A percentile compares a stretch with the other conserved stretches of the same genome.
phyloP scores from a whole-genome alignment of 2,329 filamentous ascomycete species.

The Ophiobolus disseminans region DNA sequence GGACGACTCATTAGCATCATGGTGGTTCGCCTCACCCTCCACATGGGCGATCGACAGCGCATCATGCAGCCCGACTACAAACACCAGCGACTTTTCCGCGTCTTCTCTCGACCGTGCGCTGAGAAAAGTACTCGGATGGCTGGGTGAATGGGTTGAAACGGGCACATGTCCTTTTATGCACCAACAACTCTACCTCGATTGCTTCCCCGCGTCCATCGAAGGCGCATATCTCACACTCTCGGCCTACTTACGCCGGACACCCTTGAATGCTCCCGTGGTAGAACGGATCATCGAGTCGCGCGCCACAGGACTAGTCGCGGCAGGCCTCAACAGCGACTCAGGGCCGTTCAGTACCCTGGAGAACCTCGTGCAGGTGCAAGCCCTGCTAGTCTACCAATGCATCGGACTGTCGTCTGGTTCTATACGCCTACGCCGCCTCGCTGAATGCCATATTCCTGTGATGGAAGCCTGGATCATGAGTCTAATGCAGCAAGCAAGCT shows the following conservation, averaged over 20 bases:
- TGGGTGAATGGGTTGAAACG: constrained; percentile 1
- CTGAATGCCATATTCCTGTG: constrained; percentile 1
- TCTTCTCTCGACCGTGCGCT: constrained; percentile 3
- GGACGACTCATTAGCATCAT: not conserved
- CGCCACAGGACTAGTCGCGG: not conserved
- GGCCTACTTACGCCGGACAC: not conserved
- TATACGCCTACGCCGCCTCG: not conserved
- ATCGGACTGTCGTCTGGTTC: constrained; percentile 1
- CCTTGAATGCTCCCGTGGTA: not conserved
- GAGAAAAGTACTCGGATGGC: not conserved
- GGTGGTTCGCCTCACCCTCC: constrained; percentile 3
- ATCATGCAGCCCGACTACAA: not conserved
- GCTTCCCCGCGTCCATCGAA: constrained; percentile 1
- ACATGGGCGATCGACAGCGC: constrained; percentile 1
- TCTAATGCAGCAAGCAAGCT: not conserved
- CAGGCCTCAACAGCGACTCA: not conserved
- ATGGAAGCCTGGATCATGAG: constrained; percentile 1
- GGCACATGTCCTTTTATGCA: constrained; percentile 5
- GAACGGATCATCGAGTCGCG: constrained; percentile 2
- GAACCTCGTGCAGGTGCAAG: constrained; percentile 1
- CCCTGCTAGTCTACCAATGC: constrained; percentile 4
- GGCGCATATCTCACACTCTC: constrained; percentile 3
- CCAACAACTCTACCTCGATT: not conserved
- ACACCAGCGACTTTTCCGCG: too few species aligned
- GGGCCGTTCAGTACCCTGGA: not conserved